phyloP scores from a whole-genome alignment of 2,329 filamentous ascomycete genomes.

The Sarocladium kiliense region DNA sequence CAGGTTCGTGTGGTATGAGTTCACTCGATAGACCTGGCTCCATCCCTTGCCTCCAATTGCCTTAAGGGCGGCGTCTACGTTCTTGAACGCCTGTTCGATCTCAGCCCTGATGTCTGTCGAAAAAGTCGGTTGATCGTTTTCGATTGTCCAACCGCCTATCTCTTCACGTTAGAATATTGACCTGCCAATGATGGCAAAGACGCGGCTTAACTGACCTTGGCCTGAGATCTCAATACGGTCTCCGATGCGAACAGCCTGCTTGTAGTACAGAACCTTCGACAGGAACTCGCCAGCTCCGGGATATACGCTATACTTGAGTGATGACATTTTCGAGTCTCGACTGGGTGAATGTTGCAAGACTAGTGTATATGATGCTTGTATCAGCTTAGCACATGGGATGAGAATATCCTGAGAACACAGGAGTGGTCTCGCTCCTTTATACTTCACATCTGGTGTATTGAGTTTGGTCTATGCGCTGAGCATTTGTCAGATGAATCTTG shows the following conservation, averaged over 20 bases:
- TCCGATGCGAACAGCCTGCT: conserved; percentile 42
- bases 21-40: conserved; percentile 47
- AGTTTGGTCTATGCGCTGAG: not conserved
- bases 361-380: too few species aligned
- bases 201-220: conserved; percentile 30
- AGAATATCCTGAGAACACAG: too few species aligned
- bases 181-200: not conserved
- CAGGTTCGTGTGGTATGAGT: conserved; percentile 34
- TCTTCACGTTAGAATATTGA: too few species aligned
- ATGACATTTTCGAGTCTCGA: conserved; percentile 16
- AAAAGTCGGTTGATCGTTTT: conserved; percentile 18
- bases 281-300: conserved; percentile 21
- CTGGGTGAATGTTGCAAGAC: too few species aligned
- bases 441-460: too few species aligned
- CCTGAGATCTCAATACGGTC: conserved; percentile 41
- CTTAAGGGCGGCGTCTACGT: conserved; percentile 46
- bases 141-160: conserved; percentile 27
- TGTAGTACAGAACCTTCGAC: conserved; percentile 30
- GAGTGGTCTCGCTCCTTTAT: conserved; percentile 2
- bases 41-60: conserved; percentile 51
- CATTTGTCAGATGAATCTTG: not conserved
- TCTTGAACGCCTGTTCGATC: conserved; percentile 49
- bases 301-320: conserved; percentile 23
- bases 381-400: not conserved
- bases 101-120: conserved; percentile 34